Base-by-base conservation (phyloP, 148 eudicot species). In the Polygonum aviculare region DNA sequence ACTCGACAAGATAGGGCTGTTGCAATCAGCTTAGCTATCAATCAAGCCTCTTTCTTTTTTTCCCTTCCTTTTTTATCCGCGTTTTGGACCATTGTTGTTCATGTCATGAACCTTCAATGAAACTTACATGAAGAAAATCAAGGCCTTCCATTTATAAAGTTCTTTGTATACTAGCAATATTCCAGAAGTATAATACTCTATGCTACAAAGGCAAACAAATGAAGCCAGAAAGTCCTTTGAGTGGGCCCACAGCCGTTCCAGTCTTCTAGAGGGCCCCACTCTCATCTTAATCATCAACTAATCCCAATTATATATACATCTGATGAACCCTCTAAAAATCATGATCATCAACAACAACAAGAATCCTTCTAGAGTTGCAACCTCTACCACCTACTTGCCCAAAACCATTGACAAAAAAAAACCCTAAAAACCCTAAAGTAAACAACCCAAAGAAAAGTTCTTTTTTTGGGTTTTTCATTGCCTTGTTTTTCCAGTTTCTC, bases 281-380 rank as follows among this genome's bases (percentile, higher is more conserved):
- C 41, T 65, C 71, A 60, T 67, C 72, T 36, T 45, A 67, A 67
- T 19, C 44, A 36, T 36, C 72, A 67, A 67, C 72, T 38, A 67
- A 67, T 67, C 72, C 72, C 15, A 33, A 33, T 11, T 65, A 65
- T 65, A 39, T 44, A 7, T 7, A 44, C 9, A 7, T 6, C 7
- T 41, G 9, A 6, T 1, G 9, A 44, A 10, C 47, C 11, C 9
- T 44, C 6, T 44, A 63, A 33, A 63, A 5, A 0, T 40, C 69
- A 31, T 36, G 38, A 67, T 39, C 70, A 10, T 35, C 18, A 33
- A 12, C 40, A 36, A 67, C 31, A 26, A 26, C 31, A 26, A 26
- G 31, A 26, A 26, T 67, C 21, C 72, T 67, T 33, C 72, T 67
- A 36, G 45, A 67, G 19, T 41, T 35, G 40, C 72, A 67, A 35